Evolutionary conservation across 805 yeast genomes (phyloP).

Genomic region (Diddensiella santjacobensis): DNA sequence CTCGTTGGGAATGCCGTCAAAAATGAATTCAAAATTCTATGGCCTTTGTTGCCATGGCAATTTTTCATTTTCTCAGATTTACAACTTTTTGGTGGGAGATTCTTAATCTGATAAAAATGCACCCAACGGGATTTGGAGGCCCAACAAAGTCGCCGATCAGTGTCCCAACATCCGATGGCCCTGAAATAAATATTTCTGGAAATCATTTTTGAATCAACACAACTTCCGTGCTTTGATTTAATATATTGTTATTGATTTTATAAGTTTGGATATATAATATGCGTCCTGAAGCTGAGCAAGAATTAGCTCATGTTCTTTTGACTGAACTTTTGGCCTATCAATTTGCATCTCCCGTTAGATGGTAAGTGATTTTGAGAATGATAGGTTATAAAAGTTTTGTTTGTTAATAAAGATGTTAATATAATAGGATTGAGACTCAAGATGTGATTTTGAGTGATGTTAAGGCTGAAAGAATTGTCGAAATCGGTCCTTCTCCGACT

Average conservation of each 20-base stretch:
- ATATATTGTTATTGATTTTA: no score
- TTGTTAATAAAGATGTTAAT: no score
- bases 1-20: no score
- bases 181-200: neutral
- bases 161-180: neutral
- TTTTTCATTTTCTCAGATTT: no score
- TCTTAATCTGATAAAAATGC: no score
- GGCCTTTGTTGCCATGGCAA: no score
- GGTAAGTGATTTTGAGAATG: conserved; percentile 48
- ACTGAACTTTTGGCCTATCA: conserved; percentile 97
- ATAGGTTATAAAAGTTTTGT: neutral
- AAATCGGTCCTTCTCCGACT: conserved; percentile 98
- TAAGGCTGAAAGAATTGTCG: conserved; percentile 96
- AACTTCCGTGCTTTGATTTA: no score
- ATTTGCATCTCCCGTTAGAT: conserved; percentile 98
- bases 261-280: conserved; percentile 36
- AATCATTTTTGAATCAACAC: no score
- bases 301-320: conserved; percentile 87
- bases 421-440: conserved; percentile 82
- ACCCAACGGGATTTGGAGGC: no score
- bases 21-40: no score
- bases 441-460: conserved; percentile 92
- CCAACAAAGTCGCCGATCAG: neutral
- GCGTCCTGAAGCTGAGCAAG: conserved; percentile 97
- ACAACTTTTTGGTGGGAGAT: no score